Conservation (phyloP, 306 rosid genomes). For the Vachellia pachyceras region DNA sequence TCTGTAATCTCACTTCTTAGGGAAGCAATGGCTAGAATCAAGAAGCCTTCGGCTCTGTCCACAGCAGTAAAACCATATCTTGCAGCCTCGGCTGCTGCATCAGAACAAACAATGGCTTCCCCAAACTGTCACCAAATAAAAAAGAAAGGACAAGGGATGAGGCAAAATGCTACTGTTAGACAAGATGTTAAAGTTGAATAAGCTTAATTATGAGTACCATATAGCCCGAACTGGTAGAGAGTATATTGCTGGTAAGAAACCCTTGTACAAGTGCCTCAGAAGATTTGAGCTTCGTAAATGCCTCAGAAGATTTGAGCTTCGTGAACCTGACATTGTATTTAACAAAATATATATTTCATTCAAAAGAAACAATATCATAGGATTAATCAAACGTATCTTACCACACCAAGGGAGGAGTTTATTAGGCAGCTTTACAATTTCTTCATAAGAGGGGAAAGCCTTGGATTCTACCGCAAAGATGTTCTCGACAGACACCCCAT, state of each 20-base stretch:
- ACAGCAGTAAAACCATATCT: slow-evolving; percentile 76
- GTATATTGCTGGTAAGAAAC: slow-evolving; percentile 79
- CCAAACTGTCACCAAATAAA: slow-evolving; percentile 52
- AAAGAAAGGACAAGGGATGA: not conserved
- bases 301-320: slow-evolving; percentile 82
- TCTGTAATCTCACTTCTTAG: slow-evolving; percentile 60
- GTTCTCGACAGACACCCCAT: slow-evolving; percentile 65
- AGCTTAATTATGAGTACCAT: slow-evolving; percentile 55
- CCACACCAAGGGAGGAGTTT: slow-evolving; percentile 92
- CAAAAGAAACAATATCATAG: not conserved
- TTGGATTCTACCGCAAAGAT: slow-evolving; percentile 60
- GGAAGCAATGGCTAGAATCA: slow-evolving; percentile 85
- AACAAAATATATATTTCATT: slow-evolving; percentile 11
- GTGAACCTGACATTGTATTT: slow-evolving; percentile 50
- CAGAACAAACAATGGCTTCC: slow-evolving; percentile 70
- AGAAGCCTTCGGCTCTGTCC: slow-evolving; percentile 86
- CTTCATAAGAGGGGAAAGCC: slow-evolving; percentile 65
- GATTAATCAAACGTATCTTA: slow-evolving; percentile 42
- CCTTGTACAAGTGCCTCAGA: slow-evolving; percentile 77
- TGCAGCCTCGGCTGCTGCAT: slow-evolving; percentile 84
- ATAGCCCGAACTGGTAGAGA: slow-evolving; percentile 73
- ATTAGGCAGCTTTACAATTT: slow-evolving; percentile 72
- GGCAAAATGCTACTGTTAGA: not conserved
- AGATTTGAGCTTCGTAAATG: slow-evolving; percentile 79
- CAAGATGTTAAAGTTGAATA: not conserved